These are phyloP conservation scores for Thermoascus crustaceus DNA, from an alignment of 2,329 filamentous ascomycete genomes.

Conservation along the genomic window DNA sequence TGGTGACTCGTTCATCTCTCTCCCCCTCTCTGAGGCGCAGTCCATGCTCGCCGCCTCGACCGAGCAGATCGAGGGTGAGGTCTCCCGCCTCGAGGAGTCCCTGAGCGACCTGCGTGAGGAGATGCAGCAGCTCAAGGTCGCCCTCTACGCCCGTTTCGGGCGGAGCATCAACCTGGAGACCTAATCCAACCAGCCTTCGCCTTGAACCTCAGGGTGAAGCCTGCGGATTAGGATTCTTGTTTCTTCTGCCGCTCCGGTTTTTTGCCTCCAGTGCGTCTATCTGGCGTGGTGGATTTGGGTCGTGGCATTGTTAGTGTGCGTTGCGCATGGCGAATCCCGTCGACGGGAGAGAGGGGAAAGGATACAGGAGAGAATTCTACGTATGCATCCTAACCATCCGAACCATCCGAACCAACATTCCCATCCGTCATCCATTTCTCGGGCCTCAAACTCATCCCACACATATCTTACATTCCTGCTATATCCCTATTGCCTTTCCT, in stretches of 20 bases:
- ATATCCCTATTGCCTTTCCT: too few relatives aligned
- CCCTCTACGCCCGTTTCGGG: conserved; percentile 89
- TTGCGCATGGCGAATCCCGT: too few relatives aligned
- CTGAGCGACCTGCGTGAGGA: conserved; percentile 69
- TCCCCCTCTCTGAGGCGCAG: conserved; percentile 77
- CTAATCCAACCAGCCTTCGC: conserved; percentile 44
- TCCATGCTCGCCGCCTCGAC: conserved; percentile 68
- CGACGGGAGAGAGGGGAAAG: too few relatives aligned
- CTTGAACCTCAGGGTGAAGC: too few relatives aligned
- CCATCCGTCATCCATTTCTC: too few relatives aligned
- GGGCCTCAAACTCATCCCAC: too few relatives aligned
- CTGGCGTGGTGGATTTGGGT: too few relatives aligned
- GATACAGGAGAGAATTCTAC: too few relatives aligned
- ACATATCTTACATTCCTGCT: too few relatives aligned
- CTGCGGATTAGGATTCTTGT: conserved; percentile 3
- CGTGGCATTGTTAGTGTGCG: too few relatives aligned
- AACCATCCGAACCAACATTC: too few relatives aligned
- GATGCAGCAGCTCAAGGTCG: conserved; percentile 82
- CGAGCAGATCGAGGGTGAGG: conserved; percentile 66
- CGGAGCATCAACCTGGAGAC: conserved; percentile 95
- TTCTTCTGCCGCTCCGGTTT: not conserved
- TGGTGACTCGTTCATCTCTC: conserved; percentile 86
- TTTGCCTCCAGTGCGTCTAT: not conserved
- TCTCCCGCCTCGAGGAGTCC: conserved; percentile 67
- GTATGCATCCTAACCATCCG: too few relatives aligned